Conservation (phyloP, 768 basidiomycete genomes). For the Auricularia auricula-judae region DNA sequence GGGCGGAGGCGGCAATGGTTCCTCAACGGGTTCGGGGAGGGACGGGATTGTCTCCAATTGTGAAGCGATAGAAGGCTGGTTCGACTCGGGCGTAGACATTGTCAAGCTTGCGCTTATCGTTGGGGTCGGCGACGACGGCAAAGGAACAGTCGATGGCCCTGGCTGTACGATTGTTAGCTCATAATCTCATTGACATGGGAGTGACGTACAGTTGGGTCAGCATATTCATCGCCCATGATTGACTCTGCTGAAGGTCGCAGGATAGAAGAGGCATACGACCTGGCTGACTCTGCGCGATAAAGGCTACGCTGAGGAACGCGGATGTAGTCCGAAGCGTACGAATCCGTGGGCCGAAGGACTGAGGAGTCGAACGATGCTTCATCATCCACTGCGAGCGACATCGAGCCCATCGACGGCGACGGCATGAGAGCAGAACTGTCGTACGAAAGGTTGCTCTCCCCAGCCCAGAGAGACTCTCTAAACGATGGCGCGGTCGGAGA, state of each 20-base stretch:
- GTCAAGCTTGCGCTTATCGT: conserved; percentile 37
- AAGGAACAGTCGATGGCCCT: conserved; percentile 20
- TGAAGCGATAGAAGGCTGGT: conserved; percentile 38
- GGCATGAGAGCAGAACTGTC: not conserved
- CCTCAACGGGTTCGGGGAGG: conserved; percentile 26
- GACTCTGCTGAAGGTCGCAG: not conserved
- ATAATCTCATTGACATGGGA: not conserved
- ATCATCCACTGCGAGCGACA: not conserved
- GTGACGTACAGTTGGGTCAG: not conserved
- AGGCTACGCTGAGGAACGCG: not conserved
- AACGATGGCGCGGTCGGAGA: not conserved
- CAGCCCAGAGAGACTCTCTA: not conserved
- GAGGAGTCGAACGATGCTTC: not conserved
- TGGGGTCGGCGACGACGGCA: conserved; percentile 23
- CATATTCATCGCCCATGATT: not conserved
- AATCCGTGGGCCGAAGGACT: not conserved
- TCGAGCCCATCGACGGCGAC: not conserved
- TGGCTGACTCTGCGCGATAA: not conserved
- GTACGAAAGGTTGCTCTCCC: not conserved
- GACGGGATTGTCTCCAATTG: conserved; percentile 33
- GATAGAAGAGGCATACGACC: not conserved
- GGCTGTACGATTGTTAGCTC: not conserved
- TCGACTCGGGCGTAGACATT: conserved; percentile 35
- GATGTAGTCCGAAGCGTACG: not conserved
- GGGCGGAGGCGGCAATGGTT: conserved; percentile 2